phyloP scores from a whole-genome alignment of 2,329 filamentous ascomycete species.

The Aspergillus brunneoviolaceus region DNA sequence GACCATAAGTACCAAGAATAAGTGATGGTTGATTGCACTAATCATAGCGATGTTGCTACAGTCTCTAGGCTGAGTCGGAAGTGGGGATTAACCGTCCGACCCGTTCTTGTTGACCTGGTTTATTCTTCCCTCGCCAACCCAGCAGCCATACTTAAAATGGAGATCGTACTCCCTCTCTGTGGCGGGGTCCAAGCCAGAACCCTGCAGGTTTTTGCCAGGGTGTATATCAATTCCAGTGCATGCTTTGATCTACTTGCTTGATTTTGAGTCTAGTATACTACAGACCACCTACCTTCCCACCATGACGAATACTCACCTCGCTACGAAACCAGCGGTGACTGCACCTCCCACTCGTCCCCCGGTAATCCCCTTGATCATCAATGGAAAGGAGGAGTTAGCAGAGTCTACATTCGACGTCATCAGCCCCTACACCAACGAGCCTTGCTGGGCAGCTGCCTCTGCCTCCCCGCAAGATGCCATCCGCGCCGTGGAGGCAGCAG shows the following conservation, averaged over 20 bases:
- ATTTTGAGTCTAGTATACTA: background rate
- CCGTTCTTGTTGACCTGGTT: background rate
- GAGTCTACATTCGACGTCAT: constrained; percentile 46
- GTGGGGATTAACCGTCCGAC: background rate
- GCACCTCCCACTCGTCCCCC: constrained; percentile 7
- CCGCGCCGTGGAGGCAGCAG: constrained; percentile 57
- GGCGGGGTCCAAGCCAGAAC: background rate
- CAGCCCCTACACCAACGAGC: constrained; percentile 54
- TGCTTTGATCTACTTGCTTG: background rate
- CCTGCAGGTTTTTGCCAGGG: background rate
- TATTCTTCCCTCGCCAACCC: background rate
- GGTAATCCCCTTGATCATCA: constrained; percentile 40
- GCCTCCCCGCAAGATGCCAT: constrained; percentile 45
- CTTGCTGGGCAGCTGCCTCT: constrained; percentile 56
- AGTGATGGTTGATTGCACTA: background rate
- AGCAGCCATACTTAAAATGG: background rate
- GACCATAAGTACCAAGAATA: background rate
- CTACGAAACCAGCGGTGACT: constrained; percentile 6
- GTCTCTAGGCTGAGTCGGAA: background rate
- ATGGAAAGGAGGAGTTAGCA: constrained; percentile 35
- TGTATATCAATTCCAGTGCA: background rate
- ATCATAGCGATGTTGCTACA: background rate
- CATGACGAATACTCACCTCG: background rate
- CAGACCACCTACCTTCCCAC: background rate
- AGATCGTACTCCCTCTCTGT: background rate